Conservation (phyloP, 1,284 basidiomycete genomes). For the Cutaneotrichosporon cavernicola region DNA sequence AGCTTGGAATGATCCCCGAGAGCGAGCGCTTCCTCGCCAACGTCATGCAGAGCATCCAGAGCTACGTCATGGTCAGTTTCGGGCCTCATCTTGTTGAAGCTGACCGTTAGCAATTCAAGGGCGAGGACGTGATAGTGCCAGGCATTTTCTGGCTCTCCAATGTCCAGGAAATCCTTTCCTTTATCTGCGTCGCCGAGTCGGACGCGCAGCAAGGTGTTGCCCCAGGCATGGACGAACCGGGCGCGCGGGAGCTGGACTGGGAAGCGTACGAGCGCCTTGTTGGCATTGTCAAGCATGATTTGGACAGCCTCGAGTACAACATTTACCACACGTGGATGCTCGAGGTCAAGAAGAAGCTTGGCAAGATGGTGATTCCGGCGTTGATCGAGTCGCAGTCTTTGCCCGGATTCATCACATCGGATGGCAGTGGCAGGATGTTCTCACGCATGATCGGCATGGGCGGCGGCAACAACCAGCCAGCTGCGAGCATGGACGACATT, state of each 20-base stretch:
- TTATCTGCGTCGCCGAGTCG: slow-evolving; percentile 96
- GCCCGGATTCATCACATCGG: slow-evolving; percentile 95
- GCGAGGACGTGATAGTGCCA: slow-evolving; percentile 92
- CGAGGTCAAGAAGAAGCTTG: slow-evolving; percentile 93
- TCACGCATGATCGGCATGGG: slow-evolving; percentile 76
- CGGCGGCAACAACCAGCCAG: slow-evolving; percentile 71
- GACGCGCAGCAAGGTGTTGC: slow-evolving; percentile 98
- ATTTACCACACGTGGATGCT: slow-evolving; percentile 99
- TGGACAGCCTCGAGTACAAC: slow-evolving; percentile 98
- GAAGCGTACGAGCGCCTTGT: slow-evolving; percentile 94
- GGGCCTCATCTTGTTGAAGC: not conserved
- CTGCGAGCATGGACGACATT: slow-evolving; percentile 99
- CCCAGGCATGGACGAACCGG: slow-evolving; percentile 92
- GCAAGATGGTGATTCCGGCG: slow-evolving; percentile 98
- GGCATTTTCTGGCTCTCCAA: slow-evolving; percentile 99
- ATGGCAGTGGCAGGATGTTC: slow-evolving; percentile 84
- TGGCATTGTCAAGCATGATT: slow-evolving; percentile 95
- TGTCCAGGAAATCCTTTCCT: slow-evolving; percentile 99
- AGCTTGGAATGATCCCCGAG: slow-evolving; percentile 93
- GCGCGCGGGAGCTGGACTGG: slow-evolving; percentile 92
- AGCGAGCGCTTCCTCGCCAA: slow-evolving; percentile 98
- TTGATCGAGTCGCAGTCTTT: slow-evolving; percentile 96
- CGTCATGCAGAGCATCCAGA: slow-evolving; percentile 97
- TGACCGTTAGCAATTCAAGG: slow-evolving; percentile 62
- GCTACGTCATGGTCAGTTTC: slow-evolving; percentile 87